phyloP scores from a whole-genome alignment of 1,139 yeast genomes.

The Geotrichum reessii region DNA sequence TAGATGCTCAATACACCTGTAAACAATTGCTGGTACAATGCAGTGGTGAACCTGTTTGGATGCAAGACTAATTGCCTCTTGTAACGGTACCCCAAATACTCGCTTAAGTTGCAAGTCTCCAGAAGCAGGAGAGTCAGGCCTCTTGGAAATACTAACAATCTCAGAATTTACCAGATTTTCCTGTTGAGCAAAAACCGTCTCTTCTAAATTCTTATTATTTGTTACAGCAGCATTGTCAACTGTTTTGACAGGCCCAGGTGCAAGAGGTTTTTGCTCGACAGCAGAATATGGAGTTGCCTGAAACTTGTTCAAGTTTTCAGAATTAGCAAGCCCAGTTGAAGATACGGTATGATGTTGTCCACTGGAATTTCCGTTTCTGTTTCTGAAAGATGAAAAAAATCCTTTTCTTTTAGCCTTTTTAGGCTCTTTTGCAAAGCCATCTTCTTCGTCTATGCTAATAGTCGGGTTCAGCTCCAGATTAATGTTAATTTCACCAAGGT shows the following conservation, averaged over 20 bases:
- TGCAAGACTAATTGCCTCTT: conserved; percentile 49
- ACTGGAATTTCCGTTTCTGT: conserved; percentile 21
- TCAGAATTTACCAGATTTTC: neutral
- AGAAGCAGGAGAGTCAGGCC: neutral
- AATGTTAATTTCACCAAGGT: neutral
- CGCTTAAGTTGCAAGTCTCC: conserved; percentile 3
- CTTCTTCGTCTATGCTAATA: conserved; percentile 22
- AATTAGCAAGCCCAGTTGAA: neutral
- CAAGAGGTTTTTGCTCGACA: conserved; percentile 15
- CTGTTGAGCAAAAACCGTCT: conserved; percentile 8
- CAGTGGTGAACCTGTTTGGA: conserved; percentile 34
- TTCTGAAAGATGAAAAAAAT: conserved; percentile 51
- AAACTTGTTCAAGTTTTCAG: conserved; percentile 6
- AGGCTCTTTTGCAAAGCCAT: conserved; percentile 36
- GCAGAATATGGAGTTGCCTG: conserved; percentile 21
- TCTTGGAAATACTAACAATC: neutral
- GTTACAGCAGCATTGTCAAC: neutral
- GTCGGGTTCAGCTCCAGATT: conserved; percentile 12
- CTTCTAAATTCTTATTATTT: conserved; percentile 3
- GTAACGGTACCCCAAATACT: conserved; percentile 64
- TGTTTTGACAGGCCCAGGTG: neutral
- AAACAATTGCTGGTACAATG: conserved; percentile 69
- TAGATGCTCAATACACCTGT: conserved; percentile 67
- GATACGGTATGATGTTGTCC: neutral
- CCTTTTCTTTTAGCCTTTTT: conserved; percentile 52